Base-by-base conservation (phyloP, 2,329 filamentous ascomycete species). In the Graphium sp. region DNA sequence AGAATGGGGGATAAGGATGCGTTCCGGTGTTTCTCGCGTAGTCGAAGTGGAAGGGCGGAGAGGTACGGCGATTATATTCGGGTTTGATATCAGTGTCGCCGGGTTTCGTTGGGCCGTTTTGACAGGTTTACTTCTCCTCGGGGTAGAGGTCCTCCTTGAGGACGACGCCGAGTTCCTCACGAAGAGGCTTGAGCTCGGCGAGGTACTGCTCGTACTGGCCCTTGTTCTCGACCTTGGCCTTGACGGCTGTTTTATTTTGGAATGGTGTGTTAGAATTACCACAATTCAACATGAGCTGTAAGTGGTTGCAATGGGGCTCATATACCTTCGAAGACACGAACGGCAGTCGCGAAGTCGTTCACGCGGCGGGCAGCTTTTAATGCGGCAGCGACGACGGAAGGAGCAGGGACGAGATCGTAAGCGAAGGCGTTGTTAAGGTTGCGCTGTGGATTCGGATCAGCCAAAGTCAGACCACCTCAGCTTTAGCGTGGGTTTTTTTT, bases 381-480 rank as follows among this genome's bases (percentile, higher is more conserved):
- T 39, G 89, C 89, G 46, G 89, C 85, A 46, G 72, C 73, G 56
- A 94, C 71, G 52, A 98, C 89, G 43, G 81, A 74, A 39, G 87
- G 75, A 24, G 87, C 89, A 49, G 91, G 89, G 41, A 98, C 89
- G 49, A 98, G 78, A 75, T 98, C 89, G 76, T 98, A 98, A 52
- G 89, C 89, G 62, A 98, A 98, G 54, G 84, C 87, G 66, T 98
- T 98, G 77, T 98, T 98, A 51, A 93, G 69, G 66, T 93, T 93
- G 58, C 84, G 81, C 66, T 71, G 44, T 34, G 29, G 16, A n/a
- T n/a, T n/a, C n/a, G n/a, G n/a, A n/a, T n/a, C n/a, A n/a, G n/a
- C n/a, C n/a, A n/a, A n/a, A n/a, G n/a, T n/a, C n/a, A n/a, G n/a
- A n/a, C n/a, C n/a, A n/a, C n/a, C n/a, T n/a, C n/a, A n/a, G n/a